Conservation (phyloP, 78 protist species). For the Dictyostelium purpureum region DNA sequence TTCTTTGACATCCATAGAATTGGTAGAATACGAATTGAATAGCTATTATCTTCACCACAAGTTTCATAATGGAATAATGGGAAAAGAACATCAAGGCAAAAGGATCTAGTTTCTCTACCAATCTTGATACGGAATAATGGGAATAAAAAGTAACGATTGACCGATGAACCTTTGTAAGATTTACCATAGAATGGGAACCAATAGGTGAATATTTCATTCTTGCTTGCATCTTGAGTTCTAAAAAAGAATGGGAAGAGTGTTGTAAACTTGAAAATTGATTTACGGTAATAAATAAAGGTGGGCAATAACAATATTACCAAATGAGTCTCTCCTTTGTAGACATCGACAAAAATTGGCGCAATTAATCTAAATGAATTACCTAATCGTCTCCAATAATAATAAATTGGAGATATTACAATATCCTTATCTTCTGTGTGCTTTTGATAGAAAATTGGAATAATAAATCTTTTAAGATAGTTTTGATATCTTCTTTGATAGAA, state of each 20-base stretch:
- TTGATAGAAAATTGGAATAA: constrained; percentile 47
- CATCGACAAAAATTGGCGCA: constrained; percentile 38
- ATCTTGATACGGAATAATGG: constrained; percentile 43
- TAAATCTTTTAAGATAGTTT: not conserved
- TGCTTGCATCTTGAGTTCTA: constrained; percentile 56
- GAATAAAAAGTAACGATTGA: constrained; percentile 50
- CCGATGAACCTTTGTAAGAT: not conserved
- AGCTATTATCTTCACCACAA: not conserved
- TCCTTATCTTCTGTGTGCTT: not conserved
- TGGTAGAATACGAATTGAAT: constrained; percentile 30
- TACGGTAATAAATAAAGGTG: constrained; percentile 44
- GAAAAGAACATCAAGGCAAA: constrained; percentile 37
- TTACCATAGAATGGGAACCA: constrained; percentile 60
- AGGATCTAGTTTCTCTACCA: not conserved
- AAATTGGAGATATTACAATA: constrained; percentile 21
- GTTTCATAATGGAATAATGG: constrained; percentile 71
- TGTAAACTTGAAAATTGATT: constrained; percentile 44
- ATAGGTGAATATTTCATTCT: constrained; percentile 37
- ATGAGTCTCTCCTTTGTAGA: constrained; percentile 53
- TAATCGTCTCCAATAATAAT: not conserved
- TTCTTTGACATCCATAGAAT: constrained; percentile 47
- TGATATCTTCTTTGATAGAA: constrained; percentile 13
- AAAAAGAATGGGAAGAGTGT: constrained; percentile 57
- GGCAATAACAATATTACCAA: constrained; percentile 23
- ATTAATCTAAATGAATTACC: not conserved